Conservation (phyloP, 139 green algal genomes). For the Raphidocelis subcapitata region DNA sequence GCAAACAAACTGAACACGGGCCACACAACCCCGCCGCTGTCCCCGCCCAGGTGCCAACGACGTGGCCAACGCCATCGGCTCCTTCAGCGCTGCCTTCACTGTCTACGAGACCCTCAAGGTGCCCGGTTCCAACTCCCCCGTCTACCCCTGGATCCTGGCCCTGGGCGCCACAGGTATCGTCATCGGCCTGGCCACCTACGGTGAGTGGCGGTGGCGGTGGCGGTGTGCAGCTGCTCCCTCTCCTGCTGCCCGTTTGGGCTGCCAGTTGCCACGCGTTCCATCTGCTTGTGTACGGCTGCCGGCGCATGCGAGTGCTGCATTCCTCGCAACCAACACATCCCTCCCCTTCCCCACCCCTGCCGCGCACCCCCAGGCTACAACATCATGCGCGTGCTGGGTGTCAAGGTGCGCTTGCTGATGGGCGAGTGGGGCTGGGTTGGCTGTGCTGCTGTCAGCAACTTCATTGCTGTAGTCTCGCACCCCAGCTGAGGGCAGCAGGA, state of each 20-base stretch:
- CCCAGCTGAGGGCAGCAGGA: no score
- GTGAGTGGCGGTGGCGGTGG: no score
- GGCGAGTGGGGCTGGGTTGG: no score
- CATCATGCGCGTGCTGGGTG: constrained; percentile 28
- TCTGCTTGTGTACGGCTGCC: no score
- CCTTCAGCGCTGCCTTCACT: constrained; percentile 60
- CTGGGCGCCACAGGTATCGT: constrained; percentile 66
- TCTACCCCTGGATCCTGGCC: constrained; percentile 24
- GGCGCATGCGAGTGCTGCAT: no score
- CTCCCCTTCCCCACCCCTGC: not conserved
- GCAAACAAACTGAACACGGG: constrained; percentile 1
- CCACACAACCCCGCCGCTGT: constrained; percentile 10
- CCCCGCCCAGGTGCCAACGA: constrained; percentile 58
- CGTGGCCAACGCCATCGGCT: constrained; percentile 74
- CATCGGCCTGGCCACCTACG: constrained; percentile 76
- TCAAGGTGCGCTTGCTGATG: no score
- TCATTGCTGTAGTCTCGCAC: no score
- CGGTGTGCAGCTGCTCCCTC: no score
- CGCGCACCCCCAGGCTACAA: constrained; percentile 17
- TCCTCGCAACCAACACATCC: no score
- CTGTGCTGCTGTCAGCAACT: no score
- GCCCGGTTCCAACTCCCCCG: not conserved
- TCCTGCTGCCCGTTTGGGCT: no score
- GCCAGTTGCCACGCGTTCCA: no score
- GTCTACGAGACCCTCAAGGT: constrained; percentile 33